Conservation (phyloP, 495 filamentous ascomycete genomes). For the Bathelium albidoporum region DNA sequence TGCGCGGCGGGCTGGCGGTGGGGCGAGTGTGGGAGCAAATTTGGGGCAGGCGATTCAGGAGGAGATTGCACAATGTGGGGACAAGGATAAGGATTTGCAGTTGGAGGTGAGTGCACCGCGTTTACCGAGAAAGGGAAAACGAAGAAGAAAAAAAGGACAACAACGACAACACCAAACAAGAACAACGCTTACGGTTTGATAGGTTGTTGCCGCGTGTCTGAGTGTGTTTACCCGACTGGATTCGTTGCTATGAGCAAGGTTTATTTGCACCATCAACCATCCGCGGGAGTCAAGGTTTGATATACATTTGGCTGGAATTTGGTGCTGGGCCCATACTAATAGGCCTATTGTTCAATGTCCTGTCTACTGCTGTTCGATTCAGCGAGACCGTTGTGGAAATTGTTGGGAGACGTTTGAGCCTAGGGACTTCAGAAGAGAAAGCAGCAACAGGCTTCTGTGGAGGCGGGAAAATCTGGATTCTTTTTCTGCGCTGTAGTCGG, state of each 20-base stretch:
- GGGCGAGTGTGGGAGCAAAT: constrained; percentile 81
- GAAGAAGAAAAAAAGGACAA: too few relatives aligned
- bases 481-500: neutral
- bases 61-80: constrained; percentile 72
- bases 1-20: constrained; percentile 62
- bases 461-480: neutral
- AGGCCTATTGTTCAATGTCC: neutral
- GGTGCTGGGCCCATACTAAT: neutral
- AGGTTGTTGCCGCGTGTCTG: constrained; percentile 88
- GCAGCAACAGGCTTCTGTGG: neutral
- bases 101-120: constrained; percentile 58
- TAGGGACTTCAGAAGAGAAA: neutral
- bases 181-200: constrained; percentile 12
- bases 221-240: constrained; percentile 95
- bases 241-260: constrained; percentile 65
- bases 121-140: too few relatives aligned
- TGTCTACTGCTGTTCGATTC: neutral
- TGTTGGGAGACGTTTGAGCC: neutral
- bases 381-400: neutral
- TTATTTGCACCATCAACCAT: too few relatives aligned
- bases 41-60: constrained; percentile 79
- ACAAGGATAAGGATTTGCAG: constrained; percentile 91
- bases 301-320: neutral
- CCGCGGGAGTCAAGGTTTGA: too few relatives aligned
- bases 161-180: too few relatives aligned